Conservation (phyloP, 169 alveolate genomes). For the Plasmodium malariae region DNA sequence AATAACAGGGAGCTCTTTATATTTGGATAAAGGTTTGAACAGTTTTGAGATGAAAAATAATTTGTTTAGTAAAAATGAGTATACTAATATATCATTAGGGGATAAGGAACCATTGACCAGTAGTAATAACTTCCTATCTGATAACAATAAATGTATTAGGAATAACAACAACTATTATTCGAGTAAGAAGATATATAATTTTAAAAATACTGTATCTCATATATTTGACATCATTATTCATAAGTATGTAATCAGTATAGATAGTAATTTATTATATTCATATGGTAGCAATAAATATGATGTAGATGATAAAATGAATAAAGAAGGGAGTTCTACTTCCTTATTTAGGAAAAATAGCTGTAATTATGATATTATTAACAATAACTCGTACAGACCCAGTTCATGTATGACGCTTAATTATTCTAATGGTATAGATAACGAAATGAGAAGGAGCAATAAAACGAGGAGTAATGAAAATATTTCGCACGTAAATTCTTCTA, state of each 20-base stretch:
- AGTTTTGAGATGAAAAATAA: not conserved
- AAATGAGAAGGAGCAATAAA: too few species aligned
- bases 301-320: not conserved
- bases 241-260: conserved; percentile 35
- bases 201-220: not conserved
- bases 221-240: conserved; percentile 31
- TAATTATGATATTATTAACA: not conserved
- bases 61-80: not conserved
- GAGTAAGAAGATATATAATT: not conserved
- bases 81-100: too few species aligned
- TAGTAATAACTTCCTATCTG: too few species aligned
- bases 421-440: not conserved
- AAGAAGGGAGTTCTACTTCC: not conserved
- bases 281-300: not conserved
- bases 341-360: not conserved
- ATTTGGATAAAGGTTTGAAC: not conserved
- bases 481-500: too few species aligned
- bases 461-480: too few species aligned
- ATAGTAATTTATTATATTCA: conserved; percentile 28
- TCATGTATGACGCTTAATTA: too few species aligned
- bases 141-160: too few species aligned
- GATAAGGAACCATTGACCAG: too few species aligned
- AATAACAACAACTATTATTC: too few species aligned
- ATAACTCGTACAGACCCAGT: not conserved
- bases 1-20: not conserved